Base-by-base conservation (phyloP, 2,329 filamentous ascomycete species). In the Blastomyces silverae region DNA sequence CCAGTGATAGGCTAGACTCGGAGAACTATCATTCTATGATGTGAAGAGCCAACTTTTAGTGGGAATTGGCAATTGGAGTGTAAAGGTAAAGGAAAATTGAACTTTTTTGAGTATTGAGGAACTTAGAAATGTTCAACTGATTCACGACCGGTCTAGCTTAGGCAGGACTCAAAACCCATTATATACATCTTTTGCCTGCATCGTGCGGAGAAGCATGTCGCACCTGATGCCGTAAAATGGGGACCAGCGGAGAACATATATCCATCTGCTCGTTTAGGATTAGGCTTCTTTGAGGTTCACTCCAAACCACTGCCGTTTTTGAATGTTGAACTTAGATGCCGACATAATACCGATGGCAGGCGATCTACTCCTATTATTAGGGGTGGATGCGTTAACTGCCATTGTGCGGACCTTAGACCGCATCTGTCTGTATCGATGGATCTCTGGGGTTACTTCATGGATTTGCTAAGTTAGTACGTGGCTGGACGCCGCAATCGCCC, bases 1-100 rank as follows among this genome's bases (percentile, higher is more conserved):
- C 75, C 74, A 17, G 74, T 76, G 53, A 77, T 72, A 53, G 76
- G 70, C 74, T 75, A 78, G 61, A 77, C 71, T 28, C 68, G 67
- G 34, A 60, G 64, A 46, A 65, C 53, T 67, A 70, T 71, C 44
- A 31, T 34, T 3, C 7, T 3, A 37, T 46, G 52, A 25, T 55
- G 52, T 34, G 25, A 34, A 15, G 3, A 55, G 52, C 25, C 4
- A 11, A 11, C 28, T 55, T 62, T 34, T 46, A n/a, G 20, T 44
- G 57, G 57, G 37, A 28, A n/a, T 20, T 20, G 11, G 44, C 5
- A 60, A 48, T 3, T n/a, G 13, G 11, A n/a, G 37, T 11, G 25
- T 34, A 55, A 20, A 55, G n/a, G 15, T 17, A 17, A 34, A 3
- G 28, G 52, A 44, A 52, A n/a, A 52, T 6, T 55, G 7, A 28